These are phyloP conservation scores for Aspergillus diversus DNA, from an alignment of 495 filamentous ascomycete species.

Conservation along the genomic window DNA sequence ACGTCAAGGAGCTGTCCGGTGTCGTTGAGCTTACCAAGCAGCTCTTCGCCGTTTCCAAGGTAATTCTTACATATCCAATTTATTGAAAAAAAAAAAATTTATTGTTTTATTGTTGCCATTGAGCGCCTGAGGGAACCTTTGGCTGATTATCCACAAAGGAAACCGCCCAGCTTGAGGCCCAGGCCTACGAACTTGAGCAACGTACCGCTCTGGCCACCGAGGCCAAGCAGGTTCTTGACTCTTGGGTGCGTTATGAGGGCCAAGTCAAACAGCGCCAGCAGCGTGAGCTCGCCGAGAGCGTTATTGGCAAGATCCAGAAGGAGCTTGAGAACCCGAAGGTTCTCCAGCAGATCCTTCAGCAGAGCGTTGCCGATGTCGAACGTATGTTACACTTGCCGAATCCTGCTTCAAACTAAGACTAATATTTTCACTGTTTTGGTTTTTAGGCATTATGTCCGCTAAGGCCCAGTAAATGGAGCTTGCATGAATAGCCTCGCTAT, in stretches of 20 bases:
- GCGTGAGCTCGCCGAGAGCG: constrained; percentile 85
- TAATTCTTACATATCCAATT: constrained; percentile 32
- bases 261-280: constrained; percentile 99
- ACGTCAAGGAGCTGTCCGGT: constrained; percentile 85
- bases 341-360: constrained; percentile 92
- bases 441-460: constrained; percentile 51
- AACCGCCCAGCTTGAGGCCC: constrained; percentile 91
- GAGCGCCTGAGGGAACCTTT: constrained; percentile 4
- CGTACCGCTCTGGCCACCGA: constrained; percentile 84
- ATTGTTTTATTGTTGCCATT: neutral
- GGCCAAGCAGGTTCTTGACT: constrained; percentile 94
- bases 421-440: constrained; percentile 20
- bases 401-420: constrained; percentile 22
- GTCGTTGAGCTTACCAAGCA: constrained; percentile 96
- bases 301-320: constrained; percentile 97
- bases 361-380: constrained; percentile 94
- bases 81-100: neutral
- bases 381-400: constrained; percentile 61
- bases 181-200: constrained; percentile 97
- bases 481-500: constrained; percentile 38
- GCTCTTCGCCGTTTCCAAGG: constrained; percentile 98
- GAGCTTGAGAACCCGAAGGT: constrained; percentile 96
- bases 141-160: constrained; percentile 62
- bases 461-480: constrained; percentile 55
- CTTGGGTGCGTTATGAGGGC: constrained; percentile 96